These are phyloP conservation scores for Acacia confusa DNA, from an alignment of 306 rosid genomes.

Conservation along the genomic window DNA sequence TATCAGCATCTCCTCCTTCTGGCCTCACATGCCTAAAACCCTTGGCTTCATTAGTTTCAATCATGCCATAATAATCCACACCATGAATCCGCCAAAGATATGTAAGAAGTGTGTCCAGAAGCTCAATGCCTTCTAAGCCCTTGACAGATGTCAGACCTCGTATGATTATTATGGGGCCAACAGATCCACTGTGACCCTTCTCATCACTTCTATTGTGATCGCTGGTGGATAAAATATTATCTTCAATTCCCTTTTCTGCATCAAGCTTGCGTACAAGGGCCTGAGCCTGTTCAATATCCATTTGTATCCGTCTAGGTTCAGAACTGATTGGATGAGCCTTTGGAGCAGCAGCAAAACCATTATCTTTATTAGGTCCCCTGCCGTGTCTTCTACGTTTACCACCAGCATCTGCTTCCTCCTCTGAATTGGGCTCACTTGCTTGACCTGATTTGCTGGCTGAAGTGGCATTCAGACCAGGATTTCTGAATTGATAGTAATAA, in stretches of 20 bases:
- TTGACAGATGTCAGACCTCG: conserved; percentile 88
- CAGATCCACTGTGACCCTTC: conserved; percentile 51
- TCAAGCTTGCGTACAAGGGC: conserved; percentile 89
- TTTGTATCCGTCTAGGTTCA: conserved; percentile 78
- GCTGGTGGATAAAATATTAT: conserved; percentile 67
- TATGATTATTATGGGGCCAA: conserved; percentile 76
- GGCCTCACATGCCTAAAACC: conserved; percentile 91
- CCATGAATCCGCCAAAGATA: conserved; percentile 98
- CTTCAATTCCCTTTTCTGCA: conserved; percentile 78
- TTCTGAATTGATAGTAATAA: conserved; percentile 45
- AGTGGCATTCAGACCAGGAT: conserved; percentile 72
- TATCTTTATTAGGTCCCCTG: conserved; percentile 67
- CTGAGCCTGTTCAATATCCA: conserved; percentile 82
- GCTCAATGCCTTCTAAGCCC: conserved; percentile 93
- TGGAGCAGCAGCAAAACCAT: conserved; percentile 84
- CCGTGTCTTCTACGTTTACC: conserved; percentile 77
- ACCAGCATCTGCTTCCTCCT: conserved; percentile 75
- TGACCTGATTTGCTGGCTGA: conserved; percentile 71
- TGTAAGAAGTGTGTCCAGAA: conserved; percentile 84
- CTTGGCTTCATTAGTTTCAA: conserved; percentile 80
- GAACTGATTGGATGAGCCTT: conserved; percentile 79
- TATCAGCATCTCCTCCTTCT: conserved; percentile 51
- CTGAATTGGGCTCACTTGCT: conserved; percentile 84
- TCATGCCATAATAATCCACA: conserved; percentile 92
- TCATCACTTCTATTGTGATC: conserved; percentile 75